Percentiles rank a stretch among this genome's conserved stretches.
phyloP scores from a whole-genome alignment of 306 rosid species.

The Prinsepia uniflora region DNA sequence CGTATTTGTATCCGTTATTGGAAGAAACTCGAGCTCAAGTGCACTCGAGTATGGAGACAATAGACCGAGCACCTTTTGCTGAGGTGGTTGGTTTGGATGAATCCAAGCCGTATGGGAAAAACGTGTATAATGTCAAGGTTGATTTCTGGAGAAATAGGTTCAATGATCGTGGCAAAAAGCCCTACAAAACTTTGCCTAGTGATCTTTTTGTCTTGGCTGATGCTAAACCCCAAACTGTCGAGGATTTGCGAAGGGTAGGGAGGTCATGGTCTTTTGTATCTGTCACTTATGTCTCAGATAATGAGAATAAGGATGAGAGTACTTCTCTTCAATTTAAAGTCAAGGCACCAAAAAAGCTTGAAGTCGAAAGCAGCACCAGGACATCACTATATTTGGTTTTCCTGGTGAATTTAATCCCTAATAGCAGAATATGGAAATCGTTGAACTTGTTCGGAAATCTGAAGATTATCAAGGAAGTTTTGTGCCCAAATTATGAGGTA shows the following conservation, averaged over 20 bases:
- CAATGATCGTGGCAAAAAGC: neutral
- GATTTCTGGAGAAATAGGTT: neutral
- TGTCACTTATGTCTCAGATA: slow-evolving; percentile 35
- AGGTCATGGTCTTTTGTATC: slow-evolving; percentile 49
- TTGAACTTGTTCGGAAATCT: neutral
- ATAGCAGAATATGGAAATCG: slow-evolving; percentile 48
- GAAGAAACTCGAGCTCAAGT: slow-evolving; percentile 54
- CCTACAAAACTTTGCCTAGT: slow-evolving; percentile 44
- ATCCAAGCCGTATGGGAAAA: neutral
- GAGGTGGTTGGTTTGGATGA: neutral
- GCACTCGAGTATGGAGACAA: slow-evolving; percentile 7
- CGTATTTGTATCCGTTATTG: slow-evolving; percentile 41
- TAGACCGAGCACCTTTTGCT: neutral
- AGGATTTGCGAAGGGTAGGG: slow-evolving; percentile 49
- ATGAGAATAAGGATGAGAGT: slow-evolving; percentile 21
- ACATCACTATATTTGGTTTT: slow-evolving; percentile 41
- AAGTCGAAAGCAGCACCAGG: neutral
- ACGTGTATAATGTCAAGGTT: neutral
- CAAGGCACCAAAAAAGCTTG: slow-evolving; percentile 27
- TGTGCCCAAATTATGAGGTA: slow-evolving; percentile 39
- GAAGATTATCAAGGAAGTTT: slow-evolving; percentile 2
- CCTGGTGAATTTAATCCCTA: slow-evolving; percentile 45
- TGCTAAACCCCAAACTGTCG: slow-evolving; percentile 33
- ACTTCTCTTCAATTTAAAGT: slow-evolving; percentile 32
- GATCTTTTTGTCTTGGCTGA: slow-evolving; percentile 64